Evolutionary conservation across 805 yeast genomes (phyloP).

Genomic region (Candida chilensis): DNA sequence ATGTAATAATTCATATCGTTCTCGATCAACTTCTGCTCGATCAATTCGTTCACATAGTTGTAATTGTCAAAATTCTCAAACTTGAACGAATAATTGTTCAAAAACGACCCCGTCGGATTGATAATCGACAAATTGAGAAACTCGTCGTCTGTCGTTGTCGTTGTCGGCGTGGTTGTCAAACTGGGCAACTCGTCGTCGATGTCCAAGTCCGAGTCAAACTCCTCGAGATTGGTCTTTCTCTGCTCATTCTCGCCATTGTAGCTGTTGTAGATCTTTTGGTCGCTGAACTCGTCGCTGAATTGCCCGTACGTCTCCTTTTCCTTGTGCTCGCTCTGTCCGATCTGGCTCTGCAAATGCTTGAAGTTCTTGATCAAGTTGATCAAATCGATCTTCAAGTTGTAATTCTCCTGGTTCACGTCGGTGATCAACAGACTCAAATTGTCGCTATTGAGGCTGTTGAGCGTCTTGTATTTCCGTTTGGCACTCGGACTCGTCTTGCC

Average conservation of each 20-base stretch:
- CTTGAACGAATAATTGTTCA: too few species aligned
- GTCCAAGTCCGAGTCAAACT: not conserved
- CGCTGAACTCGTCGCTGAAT: not conserved
- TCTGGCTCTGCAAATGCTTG: not conserved
- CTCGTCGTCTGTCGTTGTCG: too few species aligned
- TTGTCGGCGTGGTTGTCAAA: conserved; percentile 1
- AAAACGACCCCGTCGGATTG: too few species aligned
- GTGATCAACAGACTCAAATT: not conserved
- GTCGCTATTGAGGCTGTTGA: too few species aligned
- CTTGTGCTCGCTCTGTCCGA: too few species aligned
- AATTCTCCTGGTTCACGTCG: not conserved
- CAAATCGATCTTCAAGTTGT: not conserved
- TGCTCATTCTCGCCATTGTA: not conserved
- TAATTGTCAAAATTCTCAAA: conserved; percentile 6
- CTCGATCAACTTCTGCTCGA: conserved; percentile 11
- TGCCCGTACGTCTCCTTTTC: too few species aligned
- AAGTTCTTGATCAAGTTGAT: not conserved
- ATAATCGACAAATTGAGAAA: too few species aligned
- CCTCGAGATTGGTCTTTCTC: not conserved
- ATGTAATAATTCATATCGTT: conserved; percentile 10
- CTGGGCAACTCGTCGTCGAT: not conserved
- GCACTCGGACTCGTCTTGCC: too few species aligned
- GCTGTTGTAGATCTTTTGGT: not conserved
- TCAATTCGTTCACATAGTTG: conserved; percentile 12
- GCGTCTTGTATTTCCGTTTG: too few species aligned